Base-by-base conservation (phyloP, 495 filamentous ascomycete species). In the Xylaria grammica region DNA sequence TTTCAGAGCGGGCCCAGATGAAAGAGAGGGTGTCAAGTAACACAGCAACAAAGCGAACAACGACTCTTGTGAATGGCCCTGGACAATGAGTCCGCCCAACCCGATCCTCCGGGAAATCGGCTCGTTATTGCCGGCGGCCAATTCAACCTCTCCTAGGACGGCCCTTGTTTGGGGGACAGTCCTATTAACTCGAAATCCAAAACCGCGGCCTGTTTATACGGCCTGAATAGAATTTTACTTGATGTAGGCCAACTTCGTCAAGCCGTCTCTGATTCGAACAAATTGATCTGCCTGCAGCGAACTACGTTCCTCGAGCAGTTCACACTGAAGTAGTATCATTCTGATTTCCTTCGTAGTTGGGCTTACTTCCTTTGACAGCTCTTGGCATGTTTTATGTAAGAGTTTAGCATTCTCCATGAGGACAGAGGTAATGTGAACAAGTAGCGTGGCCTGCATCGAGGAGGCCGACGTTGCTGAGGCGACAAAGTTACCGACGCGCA, bases 401-500 rank as follows among this genome's bases (percentile, higher is more conserved):
- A 32, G 62, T 11, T 51, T 50, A 6, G 65, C 62, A 4, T 68
- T 60, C 6, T 67, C 71, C n/a, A 57, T 45, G 29, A 74, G 65
- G 2, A 71, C 65, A 1, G 62, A 46, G 5, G 65, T 56, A 11
- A 77, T 54, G 26, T 74, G 70, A 7, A 69, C 54, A 3, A 77
- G 55, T 20, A 77, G 65, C 22, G 70, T 67, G 29, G 60, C 68
- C 34, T 79, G 74, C 74, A 79, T 75, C 2, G 70, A 65, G 0
- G 72, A 66, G 10, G 72, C 71, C 10, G 68, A 24, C 7, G 72
- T 45, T 2, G 59, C 55, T 22, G 70, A 72, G 7, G 74, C 73
- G 10, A 69, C 65, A 48, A 73, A 79, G 34, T 46, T 67, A 13
- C 77, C 77, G 22, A 79, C 67, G 11, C 72, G 73, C 10, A 78